phyloP scores from a whole-genome alignment of 2,329 filamentous ascomycete species.

The Lasiodiplodia theobromae region DNA sequence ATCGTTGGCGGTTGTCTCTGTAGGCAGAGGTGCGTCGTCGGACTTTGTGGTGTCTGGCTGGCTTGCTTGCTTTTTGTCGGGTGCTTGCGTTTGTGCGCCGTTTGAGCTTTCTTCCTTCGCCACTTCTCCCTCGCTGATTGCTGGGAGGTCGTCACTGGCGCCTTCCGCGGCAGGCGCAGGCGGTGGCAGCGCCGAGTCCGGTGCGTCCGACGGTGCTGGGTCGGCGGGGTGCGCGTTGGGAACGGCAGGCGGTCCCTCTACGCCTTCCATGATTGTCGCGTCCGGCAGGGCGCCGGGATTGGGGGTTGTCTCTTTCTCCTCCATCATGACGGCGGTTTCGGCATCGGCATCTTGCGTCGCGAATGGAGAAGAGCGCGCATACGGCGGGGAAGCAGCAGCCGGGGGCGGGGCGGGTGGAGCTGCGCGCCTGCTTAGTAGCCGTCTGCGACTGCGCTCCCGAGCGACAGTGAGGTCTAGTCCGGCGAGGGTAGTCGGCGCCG shows the following conservation, averaged over 20 bases:
- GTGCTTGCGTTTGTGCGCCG: conserved; percentile 22
- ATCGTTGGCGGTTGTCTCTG: conserved; percentile 1
- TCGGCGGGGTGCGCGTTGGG: neutral
- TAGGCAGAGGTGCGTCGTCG: neutral
- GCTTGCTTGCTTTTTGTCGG: conserved; percentile 23
- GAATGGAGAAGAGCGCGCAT: conserved; percentile 25
- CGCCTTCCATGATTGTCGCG: conserved; percentile 21
- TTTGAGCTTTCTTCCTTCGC: conserved; percentile 17
- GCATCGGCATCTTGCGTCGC: conserved; percentile 32
- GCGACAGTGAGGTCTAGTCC: conserved; percentile 6
- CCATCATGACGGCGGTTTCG: conserved; percentile 31
- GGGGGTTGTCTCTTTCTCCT: conserved; percentile 27
- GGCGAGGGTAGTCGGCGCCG: conserved; percentile 4
- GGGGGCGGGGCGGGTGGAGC: neutral
- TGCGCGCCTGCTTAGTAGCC: neutral
- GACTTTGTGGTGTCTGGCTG: conserved; percentile 10
- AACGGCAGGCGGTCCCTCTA: neutral
- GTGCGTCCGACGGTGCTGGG: neutral
- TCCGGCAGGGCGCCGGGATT: conserved; percentile 6
- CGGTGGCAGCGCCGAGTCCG: conserved; percentile 11
- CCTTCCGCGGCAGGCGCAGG: conserved; percentile 21
- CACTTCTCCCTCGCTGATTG: conserved; percentile 13
- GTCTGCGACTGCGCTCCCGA: conserved; percentile 11
- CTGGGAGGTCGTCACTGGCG: conserved; percentile 4
- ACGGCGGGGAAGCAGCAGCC: conserved; percentile 9